Evolutionary conservation across 2,329 filamentous ascomycete genomes (phyloP).

Genomic region (Tolypocladium endophyticum): DNA sequence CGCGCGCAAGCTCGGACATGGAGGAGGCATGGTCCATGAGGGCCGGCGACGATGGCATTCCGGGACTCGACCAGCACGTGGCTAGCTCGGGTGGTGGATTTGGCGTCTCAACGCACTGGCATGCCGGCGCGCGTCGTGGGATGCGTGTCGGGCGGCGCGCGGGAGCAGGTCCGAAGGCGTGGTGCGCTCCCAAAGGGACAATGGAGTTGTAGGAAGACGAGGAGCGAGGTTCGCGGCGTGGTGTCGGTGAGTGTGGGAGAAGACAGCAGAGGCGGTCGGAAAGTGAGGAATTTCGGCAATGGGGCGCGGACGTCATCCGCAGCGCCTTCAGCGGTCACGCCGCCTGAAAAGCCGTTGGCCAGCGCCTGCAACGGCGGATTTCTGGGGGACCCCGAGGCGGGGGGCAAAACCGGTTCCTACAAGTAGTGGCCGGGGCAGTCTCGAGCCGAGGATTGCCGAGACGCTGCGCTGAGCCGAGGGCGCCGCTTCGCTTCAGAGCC

Average conservation of each 20-base stretch:
- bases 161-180: background rate
- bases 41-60: slow-evolving; percentile 46
- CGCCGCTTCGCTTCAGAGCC: background rate
- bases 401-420: background rate
- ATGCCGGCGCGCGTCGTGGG: slow-evolving; percentile 3
- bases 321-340: slow-evolving; percentile 3
- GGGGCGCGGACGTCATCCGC: slow-evolving; percentile 7
- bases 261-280: background rate
- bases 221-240: background rate
- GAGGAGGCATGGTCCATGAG: slow-evolving; percentile 44
- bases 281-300: background rate
- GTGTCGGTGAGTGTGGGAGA: background rate
- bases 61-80: slow-evolving; percentile 9
- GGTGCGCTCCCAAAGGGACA: background rate
- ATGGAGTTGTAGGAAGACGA: background rate
- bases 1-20: slow-evolving; percentile 40
- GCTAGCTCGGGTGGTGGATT: background rate
- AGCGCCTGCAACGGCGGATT: background rate
- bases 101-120: slow-evolving; percentile 2
- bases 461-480: background rate
- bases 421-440: background rate
- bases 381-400: background rate
- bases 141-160: background rate
- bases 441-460: slow-evolving; percentile 10
- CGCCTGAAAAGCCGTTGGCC: slow-evolving; percentile 1